Base-by-base conservation (phyloP, 352 stramenopile genomes). In the Phytophthora pistaciae region DNA sequence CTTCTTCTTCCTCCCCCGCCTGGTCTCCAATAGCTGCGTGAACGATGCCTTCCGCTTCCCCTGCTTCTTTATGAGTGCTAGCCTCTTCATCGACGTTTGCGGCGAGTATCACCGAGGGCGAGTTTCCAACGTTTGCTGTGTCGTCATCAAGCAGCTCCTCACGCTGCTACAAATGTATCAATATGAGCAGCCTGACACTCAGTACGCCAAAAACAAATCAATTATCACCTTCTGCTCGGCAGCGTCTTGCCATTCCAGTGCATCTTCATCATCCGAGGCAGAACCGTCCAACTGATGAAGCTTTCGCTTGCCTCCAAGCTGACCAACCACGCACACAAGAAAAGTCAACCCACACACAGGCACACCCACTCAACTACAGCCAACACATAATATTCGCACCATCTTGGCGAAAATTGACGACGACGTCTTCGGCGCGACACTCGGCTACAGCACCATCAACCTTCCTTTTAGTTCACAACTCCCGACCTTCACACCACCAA, bases 361-460 rank as follows among this genome's bases (percentile, higher is more conserved):
- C 16, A 50, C 33, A 64, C n/a, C 31, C 16, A 14, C 36, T 18
- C 11, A 42, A 42, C 11, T 52, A 14, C 23, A 60, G 57, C 14
- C 29, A 20, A 25, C 20, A 42, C 21, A 49, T 11, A 9, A 10
- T 33, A 33, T 21, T n/a, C 49, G 5, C 14, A 84, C 77, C 74
- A 84, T 84, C 56, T 71, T 80, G 4, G 68, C 38, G 25, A 84
- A 84, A 31, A 82, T 68, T 4, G 74, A 81, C 49, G 71, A 74
- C 23, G 61, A 5, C 14, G 63, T 65, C 20, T 60, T 55, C 18
- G 64, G 53, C 25, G 59, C 36, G 5, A 33, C 52, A 63, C 44
- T 70, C 20, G 70, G 25, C 77, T 84, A 31, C 33, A 44, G 46
- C 14, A 52, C 20, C 40, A 61, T 23, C 13, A 60, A 55, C 14